A percentile compares a stretch with the other conserved stretches of the same genome.
Conservation (phyloP, 2,329 filamentous ascomycete genomes). For the Aureobasidium subglaciale region DNA sequence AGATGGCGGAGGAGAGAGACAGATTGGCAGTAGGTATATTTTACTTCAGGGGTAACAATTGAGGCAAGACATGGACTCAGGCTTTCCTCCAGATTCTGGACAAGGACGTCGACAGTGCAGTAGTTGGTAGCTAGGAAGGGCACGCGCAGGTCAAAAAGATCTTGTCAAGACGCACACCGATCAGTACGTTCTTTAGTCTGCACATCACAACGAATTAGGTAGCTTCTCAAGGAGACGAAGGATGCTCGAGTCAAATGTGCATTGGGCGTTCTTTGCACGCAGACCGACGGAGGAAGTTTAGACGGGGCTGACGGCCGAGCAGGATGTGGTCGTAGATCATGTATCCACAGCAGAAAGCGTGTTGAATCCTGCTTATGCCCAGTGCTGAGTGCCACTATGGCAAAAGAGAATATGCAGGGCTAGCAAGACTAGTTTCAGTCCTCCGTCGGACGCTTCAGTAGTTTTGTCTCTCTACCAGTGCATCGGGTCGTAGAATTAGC, state of each 20-base stretch:
- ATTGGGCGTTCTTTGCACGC: not conserved
- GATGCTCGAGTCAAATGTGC: not conserved
- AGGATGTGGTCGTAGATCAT: constrained; percentile 2
- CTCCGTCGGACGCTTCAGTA: not conserved
- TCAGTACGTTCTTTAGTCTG: not conserved
- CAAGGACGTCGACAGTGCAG: not conserved
- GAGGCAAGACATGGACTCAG: not conserved
- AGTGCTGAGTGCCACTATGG: not conserved
- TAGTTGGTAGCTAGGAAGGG: not conserved
- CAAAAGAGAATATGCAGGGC: not conserved
- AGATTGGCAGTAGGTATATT: not conserved
- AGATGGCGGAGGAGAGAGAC: not conserved
- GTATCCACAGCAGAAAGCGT: constrained; percentile 7
- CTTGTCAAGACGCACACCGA: not conserved
- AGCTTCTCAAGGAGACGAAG: not conserved
- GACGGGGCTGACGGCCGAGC: not conserved
- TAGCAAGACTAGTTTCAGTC: not conserved
- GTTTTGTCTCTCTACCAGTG: not conserved
- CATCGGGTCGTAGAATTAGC: not conserved
- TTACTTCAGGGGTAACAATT: not conserved
- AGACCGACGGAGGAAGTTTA: not conserved
- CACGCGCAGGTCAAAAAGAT: not conserved
- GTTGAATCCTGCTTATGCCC: not conserved
- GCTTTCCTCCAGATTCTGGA: not conserved
- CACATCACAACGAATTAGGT: not conserved